Percentiles rank a stretch among this genome's conserved stretches.
These are phyloP conservation scores for Remersonia thermophila DNA, from an alignment of 2,329 filamentous ascomycete genomes.

Conservation along the genomic window DNA sequence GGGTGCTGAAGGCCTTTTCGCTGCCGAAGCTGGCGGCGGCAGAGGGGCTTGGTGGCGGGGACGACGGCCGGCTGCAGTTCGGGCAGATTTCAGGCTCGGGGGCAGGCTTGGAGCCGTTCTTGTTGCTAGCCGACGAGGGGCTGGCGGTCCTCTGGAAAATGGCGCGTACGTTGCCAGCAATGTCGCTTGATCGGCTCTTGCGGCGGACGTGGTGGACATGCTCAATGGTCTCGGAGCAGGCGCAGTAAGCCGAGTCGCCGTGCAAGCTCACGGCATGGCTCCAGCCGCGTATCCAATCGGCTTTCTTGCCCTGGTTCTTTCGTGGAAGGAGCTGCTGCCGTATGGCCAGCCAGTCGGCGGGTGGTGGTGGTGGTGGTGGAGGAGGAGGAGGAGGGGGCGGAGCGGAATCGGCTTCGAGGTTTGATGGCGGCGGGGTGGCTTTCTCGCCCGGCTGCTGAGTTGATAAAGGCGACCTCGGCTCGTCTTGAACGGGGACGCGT, in stretches of 20 bases:
- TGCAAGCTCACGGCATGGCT: slow-evolving; percentile 14
- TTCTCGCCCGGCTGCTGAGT: slow-evolving; percentile 1
- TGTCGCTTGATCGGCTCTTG: slow-evolving; percentile 8
- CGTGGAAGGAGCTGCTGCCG: slow-evolving; percentile 16
- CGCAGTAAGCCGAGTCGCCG: slow-evolving; percentile 17
- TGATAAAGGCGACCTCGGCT: neutral
- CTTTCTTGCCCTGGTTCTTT: slow-evolving; percentile 15
- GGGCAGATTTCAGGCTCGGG: slow-evolving; percentile 10
- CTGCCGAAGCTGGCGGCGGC: slow-evolving; percentile 1
- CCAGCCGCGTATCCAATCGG: slow-evolving; percentile 19
- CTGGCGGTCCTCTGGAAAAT: slow-evolving; percentile 7
- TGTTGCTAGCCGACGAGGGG: slow-evolving; percentile 1
- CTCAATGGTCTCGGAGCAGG: slow-evolving; percentile 14
- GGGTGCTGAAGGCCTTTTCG: slow-evolving; percentile 1
- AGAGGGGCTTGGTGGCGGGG: slow-evolving; percentile 3
- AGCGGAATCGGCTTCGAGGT: neutral
- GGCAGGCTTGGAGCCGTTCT: slow-evolving; percentile 3
- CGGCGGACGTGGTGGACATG: neutral
- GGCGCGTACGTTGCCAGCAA: slow-evolving; percentile 11
- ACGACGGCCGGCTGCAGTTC: slow-evolving; percentile 12
- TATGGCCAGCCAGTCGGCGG: slow-evolving; percentile 15
- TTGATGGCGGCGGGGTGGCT: neutral
- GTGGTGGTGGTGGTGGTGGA: slow-evolving; percentile 1
- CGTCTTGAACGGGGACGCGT: slow-evolving; percentile 1
- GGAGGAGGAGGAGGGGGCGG: too few species aligned